phyloP scores from a whole-genome alignment of 257 asterid genomes.

The Verbascum thapsus region DNA sequence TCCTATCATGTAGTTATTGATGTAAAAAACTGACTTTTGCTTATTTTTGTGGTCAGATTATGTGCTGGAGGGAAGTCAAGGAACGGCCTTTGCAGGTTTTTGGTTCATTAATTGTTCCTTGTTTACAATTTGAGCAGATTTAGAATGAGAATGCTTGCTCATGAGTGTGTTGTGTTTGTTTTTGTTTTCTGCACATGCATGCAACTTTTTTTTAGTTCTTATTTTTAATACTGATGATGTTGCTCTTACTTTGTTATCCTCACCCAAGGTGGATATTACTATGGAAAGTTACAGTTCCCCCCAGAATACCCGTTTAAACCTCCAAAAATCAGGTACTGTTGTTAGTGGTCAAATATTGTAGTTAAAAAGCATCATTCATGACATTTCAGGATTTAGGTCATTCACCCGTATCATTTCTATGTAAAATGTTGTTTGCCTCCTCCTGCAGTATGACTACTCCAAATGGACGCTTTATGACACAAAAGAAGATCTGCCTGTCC shows the following conservation, averaged over 20 bases:
- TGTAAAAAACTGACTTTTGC: slow-evolving; percentile 36
- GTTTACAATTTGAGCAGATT: slow-evolving; percentile 15
- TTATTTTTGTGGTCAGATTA: slow-evolving; percentile 63
- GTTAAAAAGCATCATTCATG: slow-evolving; percentile 7
- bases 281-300: slow-evolving; percentile 96
- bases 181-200: slow-evolving; percentile 24
- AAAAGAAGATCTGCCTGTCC: slow-evolving; percentile 88
- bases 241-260: slow-evolving; percentile 14
- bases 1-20: slow-evolving; percentile 19
- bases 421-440: slow-evolving; percentile 26
- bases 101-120: slow-evolving; percentile 26
- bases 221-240: background rate
- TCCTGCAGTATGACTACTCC: slow-evolving; percentile 76
- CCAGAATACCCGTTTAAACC: slow-evolving; percentile 96
- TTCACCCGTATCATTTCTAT: slow-evolving; percentile 10
- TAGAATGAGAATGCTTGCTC: slow-evolving; percentile 20
- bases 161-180: slow-evolving; percentile 9
- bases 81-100: slow-evolving; percentile 97
- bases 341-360: slow-evolving; percentile 12
- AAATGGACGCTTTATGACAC: slow-evolving; percentile 91
- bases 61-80: slow-evolving; percentile 99
- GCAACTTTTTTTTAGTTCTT: slow-evolving; percentile 1
- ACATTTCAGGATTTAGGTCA: slow-evolving; percentile 16
- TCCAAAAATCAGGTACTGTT: slow-evolving; percentile 79
- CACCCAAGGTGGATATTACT: slow-evolving; percentile 82